Conservation (phyloP, 2,329 filamentous ascomycete species). For the Dactylella cylindrospora region DNA sequence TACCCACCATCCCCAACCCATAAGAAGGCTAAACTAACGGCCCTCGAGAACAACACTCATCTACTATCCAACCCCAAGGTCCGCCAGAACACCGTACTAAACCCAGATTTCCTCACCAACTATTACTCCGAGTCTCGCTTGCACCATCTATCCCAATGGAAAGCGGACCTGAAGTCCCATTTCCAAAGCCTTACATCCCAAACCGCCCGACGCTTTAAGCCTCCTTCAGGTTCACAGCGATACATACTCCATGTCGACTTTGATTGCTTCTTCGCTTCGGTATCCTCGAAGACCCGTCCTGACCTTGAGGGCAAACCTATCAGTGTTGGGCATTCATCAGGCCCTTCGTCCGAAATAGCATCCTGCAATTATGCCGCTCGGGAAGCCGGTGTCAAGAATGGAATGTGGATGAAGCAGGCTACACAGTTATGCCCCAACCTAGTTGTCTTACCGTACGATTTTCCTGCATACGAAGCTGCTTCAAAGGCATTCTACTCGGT, state of each 20-base stretch:
- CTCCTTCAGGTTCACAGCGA: slow-evolving; percentile 61
- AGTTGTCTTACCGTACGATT: slow-evolving; percentile 92
- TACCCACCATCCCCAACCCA: slow-evolving; percentile 25
- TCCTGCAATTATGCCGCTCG: slow-evolving; percentile 95
- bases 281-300: slow-evolving; percentile 77
- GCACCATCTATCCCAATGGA: slow-evolving; percentile 77
- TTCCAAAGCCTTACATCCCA: slow-evolving; percentile 72
- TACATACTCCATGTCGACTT: slow-evolving; percentile 97
- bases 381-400: slow-evolving; percentile 84
- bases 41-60: slow-evolving; percentile 88
- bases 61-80: slow-evolving; percentile 81
- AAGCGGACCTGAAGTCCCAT: slow-evolving; percentile 85
- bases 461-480: slow-evolving; percentile 88
- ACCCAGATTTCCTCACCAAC: slow-evolving; percentile 89
- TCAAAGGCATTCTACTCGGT: slow-evolving; percentile 84
- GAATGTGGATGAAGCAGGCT: slow-evolving; percentile 98
- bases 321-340: slow-evolving; percentile 83
- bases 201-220: slow-evolving; percentile 51
- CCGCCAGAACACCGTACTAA: slow-evolving; percentile 84
- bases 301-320: slow-evolving; percentile 76
- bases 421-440: slow-evolving; percentile 79
- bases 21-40: slow-evolving; percentile 63
- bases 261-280: slow-evolving; percentile 96
- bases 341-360: slow-evolving; percentile 81
- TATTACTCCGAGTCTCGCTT: slow-evolving; percentile 93